Evolutionary conservation across 164 flowering plant genomes (phyloP), one percentile per base, ranked within the genome.

Genomic region (Chloranthus sessilifolius): DNA sequence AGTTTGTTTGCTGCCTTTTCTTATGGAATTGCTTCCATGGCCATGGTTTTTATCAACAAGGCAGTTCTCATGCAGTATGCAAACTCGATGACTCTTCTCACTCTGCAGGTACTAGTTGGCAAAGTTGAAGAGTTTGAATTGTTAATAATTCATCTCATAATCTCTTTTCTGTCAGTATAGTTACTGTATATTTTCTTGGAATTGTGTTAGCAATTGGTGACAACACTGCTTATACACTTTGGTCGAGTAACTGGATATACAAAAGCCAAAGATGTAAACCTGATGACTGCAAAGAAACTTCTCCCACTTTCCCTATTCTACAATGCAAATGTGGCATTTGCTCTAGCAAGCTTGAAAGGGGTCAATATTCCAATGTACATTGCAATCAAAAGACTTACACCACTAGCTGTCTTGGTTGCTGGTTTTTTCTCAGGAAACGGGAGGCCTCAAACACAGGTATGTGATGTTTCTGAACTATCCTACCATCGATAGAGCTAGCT

Each of bases 301-400:
- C 62, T 87, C 22, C 85, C 83, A 2, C 70, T 87, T 39, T 87
- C 99, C 8, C 63, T 94, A 14, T 94, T 89, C 64, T 94, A 89
- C 69, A 94, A 87, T 69, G 95, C 91, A 21, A 90, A 86, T 71
- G 97, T 86, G 47, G 97, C 90, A 15, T 94, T 89, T 83, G 95
- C 97, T 63, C 66, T 94, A 47, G 97, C 97, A 23, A 89, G 99
- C 70, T 71, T 94, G 77, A 94, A 89, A 79, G 97, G 99, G 22
- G 88, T 94, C 38, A 94, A 94, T 64, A 89, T 94, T 62, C 99
- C 99, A 10, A 94, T 89, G 99, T 94, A 94, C 62, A 94, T 94
- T 64, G 99, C 99, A 0, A 67, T 94, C 33, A 94, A 94, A 66
- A 75, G 99, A 50, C 90, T 94, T 54, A 94, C 99, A n/a, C 99